phyloP scores from a whole-genome alignment of 495 filamentous ascomycete species.

The Neurospora sp. region DNA sequence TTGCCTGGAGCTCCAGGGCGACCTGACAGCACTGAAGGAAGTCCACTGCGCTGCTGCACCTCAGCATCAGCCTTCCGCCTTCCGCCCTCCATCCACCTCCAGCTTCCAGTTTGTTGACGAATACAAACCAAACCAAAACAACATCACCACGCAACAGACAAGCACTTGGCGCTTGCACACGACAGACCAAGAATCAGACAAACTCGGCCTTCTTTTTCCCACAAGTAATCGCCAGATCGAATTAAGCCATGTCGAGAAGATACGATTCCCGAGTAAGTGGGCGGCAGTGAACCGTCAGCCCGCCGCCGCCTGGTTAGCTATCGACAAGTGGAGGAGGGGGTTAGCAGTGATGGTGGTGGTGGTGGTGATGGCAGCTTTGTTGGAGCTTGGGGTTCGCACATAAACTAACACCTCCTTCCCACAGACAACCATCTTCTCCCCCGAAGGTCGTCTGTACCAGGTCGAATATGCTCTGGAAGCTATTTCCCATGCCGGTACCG shows the following conservation, averaged over 20 bases:
- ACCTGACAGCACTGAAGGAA: neutral
- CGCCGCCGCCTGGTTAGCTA: neutral
- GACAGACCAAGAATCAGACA: neutral
- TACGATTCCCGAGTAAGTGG: constrained; percentile 89
- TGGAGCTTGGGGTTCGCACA: constrained; percentile 4
- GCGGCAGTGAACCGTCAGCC: neutral
- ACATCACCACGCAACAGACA: neutral
- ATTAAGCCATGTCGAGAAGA: constrained; percentile 72
- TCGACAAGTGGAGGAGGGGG: neutral
- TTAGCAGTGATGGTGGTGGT: neutral
- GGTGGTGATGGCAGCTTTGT: neutral
- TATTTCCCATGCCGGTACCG: constrained; percentile 96
- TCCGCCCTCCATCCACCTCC: constrained; percentile 3
- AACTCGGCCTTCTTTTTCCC: neutral
- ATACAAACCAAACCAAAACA: neutral
- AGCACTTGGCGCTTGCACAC: constrained; percentile 1
- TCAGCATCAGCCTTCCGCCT: constrained; percentile 1
- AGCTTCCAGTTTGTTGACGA: neutral
- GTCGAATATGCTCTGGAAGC: constrained; percentile 99
- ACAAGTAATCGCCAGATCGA: constrained; percentile 2
- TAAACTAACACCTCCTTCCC: constrained; percentile 31
- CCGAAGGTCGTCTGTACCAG: constrained; percentile 95
- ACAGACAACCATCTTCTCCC: constrained; percentile 99
- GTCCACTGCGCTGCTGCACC: constrained; percentile 1
- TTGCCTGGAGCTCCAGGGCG: constrained; percentile 27